These are phyloP conservation scores for Parasarocladium wereldwijsianum DNA, from an alignment of 2,329 filamentous ascomycete genomes.

Conservation along the genomic window DNA sequence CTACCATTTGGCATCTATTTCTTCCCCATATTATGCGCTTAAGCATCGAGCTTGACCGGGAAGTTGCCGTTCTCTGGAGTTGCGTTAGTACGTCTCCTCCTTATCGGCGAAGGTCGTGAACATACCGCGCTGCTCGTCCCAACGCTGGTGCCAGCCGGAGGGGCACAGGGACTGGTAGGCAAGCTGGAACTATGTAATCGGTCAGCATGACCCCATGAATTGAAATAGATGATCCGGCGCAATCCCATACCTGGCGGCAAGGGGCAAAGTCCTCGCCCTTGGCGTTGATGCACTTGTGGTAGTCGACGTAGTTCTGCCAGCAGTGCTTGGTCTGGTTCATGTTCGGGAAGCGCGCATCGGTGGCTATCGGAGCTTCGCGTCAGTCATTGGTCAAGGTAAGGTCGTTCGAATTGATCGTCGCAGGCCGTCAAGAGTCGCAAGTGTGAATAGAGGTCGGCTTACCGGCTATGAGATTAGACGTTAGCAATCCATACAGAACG, in stretches of 20 bases:
- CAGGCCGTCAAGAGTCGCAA: conserved; percentile 8
- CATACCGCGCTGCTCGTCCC: conserved; percentile 94
- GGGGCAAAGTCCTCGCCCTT: conserved; percentile 98
- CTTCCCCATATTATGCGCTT: conserved; percentile 16
- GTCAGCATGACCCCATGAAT: conserved; percentile 8
- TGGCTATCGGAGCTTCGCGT: conserved; percentile 43
- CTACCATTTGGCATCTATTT: conserved; percentile 12
- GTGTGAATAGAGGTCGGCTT: conserved; percentile 20
- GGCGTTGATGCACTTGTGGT: conserved; percentile 98
- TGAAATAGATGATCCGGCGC: background rate
- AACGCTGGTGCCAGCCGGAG: conserved; percentile 81
- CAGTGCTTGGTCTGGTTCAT: conserved; percentile 99
- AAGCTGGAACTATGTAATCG: conserved; percentile 63
- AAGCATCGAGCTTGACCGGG: conserved; percentile 49
- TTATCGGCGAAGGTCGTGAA: too few relatives aligned
- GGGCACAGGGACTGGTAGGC: conserved; percentile 97
- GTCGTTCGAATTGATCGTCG: conserved; percentile 7
- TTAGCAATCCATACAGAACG: conserved; percentile 17
- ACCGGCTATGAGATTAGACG: conserved; percentile 26
- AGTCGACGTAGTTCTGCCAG: conserved; percentile 99
- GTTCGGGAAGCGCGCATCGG: conserved; percentile 98
- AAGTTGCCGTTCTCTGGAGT: conserved; percentile 50
- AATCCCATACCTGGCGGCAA: conserved; percentile 68
- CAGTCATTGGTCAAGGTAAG: conserved; percentile 6
- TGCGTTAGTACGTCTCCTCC: conserved; percentile 10